phyloP scores from a whole-genome alignment of 2,329 filamentous ascomycete species.

The Penicillium italicum region DNA sequence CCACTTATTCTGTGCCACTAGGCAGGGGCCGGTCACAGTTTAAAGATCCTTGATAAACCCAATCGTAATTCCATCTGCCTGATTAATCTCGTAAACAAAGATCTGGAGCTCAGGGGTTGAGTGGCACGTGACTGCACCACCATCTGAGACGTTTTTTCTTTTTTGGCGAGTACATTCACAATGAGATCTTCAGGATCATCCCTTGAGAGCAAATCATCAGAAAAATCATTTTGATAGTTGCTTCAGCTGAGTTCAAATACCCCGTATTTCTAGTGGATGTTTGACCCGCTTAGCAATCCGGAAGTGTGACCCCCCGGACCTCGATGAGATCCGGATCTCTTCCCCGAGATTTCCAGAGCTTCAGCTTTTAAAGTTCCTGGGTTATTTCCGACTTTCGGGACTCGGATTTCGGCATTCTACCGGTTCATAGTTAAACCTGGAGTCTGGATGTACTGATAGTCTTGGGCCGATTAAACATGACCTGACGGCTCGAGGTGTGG shows the following conservation, averaged over 20 bases:
- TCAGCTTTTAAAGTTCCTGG: not conserved
- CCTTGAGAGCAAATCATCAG: not conserved
- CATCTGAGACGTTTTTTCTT: not conserved
- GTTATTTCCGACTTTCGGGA: not conserved
- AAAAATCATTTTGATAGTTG: not conserved
- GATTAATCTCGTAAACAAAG: not conserved
- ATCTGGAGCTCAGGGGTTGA: not conserved
- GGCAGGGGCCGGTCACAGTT: not conserved
- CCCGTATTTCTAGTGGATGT: not conserved
- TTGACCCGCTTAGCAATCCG: constrained; percentile 3
- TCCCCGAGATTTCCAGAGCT: not conserved
- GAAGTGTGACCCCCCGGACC: not conserved
- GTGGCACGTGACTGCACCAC: not conserved
- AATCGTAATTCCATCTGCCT: not conserved
- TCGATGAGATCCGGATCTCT: not conserved
- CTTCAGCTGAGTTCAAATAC: not conserved
- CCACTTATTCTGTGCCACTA: not conserved
- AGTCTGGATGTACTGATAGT: constrained; percentile 10
- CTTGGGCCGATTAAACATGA: constrained; percentile 15
- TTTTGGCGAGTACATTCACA: not conserved
- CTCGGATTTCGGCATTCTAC: not conserved
- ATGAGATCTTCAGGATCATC: not conserved
- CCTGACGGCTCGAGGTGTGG: constrained; percentile 20
- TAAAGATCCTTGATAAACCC: not conserved
- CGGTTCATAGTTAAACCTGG: not conserved